Evolutionary conservation across 306 rosid species (phyloP).

Genomic region (Lagenaria siceraria): DNA sequence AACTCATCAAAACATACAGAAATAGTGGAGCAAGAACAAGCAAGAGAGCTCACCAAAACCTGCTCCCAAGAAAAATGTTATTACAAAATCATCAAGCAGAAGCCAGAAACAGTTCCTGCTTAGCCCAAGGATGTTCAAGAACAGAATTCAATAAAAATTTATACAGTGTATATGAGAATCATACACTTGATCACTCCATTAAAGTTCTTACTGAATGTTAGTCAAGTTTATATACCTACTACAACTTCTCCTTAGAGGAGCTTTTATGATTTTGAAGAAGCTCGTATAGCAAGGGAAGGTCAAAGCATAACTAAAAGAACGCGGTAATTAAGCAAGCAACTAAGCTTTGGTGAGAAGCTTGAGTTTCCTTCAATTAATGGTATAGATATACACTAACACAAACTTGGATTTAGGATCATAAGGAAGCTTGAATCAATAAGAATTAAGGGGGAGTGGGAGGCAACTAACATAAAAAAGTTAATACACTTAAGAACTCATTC

Average conservation of each 20-base stretch:
- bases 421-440: neutral
- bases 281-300: neutral
- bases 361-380: neutral
- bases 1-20: neutral
- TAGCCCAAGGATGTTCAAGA: neutral
- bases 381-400: neutral
- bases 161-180: neutral
- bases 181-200: neutral
- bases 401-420: neutral
- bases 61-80: neutral
- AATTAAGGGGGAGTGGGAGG: neutral
- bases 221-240: neutral
- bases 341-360: neutral
- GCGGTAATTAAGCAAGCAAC: neutral
- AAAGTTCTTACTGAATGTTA: neutral
- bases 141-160: neutral
- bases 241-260: neutral
- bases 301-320: neutral
- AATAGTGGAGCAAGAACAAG: neutral
- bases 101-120: neutral
- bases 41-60: neutral
- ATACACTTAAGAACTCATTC: neutral
- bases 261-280: neutral
- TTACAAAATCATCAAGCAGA: neutral
- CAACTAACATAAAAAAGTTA: neutral